phyloP scores from a whole-genome alignment of 228 moss, liverwort and hornwort species.

The Sphagnum magellanicum region DNA sequence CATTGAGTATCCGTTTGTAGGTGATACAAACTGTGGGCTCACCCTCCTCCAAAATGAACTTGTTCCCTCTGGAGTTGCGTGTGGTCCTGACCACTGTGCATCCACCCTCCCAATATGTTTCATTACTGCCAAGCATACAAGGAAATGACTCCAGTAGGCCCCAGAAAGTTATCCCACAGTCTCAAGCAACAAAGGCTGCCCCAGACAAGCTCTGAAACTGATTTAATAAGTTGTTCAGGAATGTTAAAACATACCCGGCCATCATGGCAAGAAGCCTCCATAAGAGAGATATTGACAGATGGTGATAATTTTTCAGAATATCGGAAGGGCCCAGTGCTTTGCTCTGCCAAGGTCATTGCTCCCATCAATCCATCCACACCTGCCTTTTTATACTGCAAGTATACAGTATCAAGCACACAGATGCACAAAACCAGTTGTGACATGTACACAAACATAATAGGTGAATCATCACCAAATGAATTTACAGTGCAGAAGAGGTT shows the following conservation, averaged over 20 bases:
- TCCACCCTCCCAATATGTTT: constrained; percentile 1
- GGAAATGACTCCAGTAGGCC: too few relatives aligned
- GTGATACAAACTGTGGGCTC: constrained; percentile 86
- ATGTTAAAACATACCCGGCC: constrained; percentile 42
- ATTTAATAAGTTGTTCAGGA: too few relatives aligned
- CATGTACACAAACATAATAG: too few relatives aligned
- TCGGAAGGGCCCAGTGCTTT: constrained; percentile 60
- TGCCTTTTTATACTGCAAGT: constrained; percentile 72
- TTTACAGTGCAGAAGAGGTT: too few relatives aligned
- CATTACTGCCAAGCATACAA: too few relatives aligned
- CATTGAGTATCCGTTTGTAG: constrained; percentile 87
- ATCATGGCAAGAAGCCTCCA: constrained; percentile 83
- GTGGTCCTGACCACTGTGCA: constrained; percentile 72
- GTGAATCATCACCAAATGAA: too few relatives aligned
- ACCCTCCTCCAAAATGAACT: constrained; percentile 80
- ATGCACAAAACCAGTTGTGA: too few relatives aligned
- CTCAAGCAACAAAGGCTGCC: too few relatives aligned
- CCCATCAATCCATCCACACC: constrained; percentile 83
- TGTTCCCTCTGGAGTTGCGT: constrained; percentile 70
- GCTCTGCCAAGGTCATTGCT: constrained; percentile 60
- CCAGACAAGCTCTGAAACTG: too few relatives aligned
- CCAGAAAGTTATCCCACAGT: too few relatives aligned
- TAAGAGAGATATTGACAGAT: constrained; percentile 77
- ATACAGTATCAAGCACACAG: too few relatives aligned
- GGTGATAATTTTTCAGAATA: constrained; percentile 96